Evolutionary conservation across 176 grass and related monocot genomes (phyloP), one percentile per base, ranked within the genome.

Genomic region (Triticum timopheevii): DNA sequence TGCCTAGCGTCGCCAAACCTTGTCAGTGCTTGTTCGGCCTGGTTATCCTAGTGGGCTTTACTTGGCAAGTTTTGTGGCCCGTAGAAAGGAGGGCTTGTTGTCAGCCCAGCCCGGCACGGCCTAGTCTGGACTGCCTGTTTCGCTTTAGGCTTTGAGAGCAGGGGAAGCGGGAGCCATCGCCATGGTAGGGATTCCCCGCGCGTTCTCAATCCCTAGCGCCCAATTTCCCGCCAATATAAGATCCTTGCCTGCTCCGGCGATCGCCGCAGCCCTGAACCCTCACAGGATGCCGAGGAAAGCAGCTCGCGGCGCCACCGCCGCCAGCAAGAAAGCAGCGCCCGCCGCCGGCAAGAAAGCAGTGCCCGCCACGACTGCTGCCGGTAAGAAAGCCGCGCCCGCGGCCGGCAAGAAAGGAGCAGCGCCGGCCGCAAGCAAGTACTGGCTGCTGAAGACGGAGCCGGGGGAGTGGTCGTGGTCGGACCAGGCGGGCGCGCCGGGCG

Each of bases 391-490:
- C 8, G 49, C 68, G 11, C 1, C 66, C 34, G 27, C 27, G 28
- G 5, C 40, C 58, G 0, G 70, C 44, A 47, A 47, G 44, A 17
- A 0, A 54, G 3, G 11, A 45, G 19, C 54, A 22, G 54, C 19
- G 30, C 4, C 72, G 0, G n/a, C 40, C 13, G 42, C 23, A 7
- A 12, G 34, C 62, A 17, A 84, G 24, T 90, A 92, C 79, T 98
- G 93, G 93, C 76, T 98, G 16, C 84, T 98, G 30, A 98, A 94
- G 93, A 92, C 90, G 63, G 96, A 95, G 77, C 96, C 92, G 7
- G 75, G 83, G 10, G 92, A 98, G 78, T 98, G 96, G 96, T 98
- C 96, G 22, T 95, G 96, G 96, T 88, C 93, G 47, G 84, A 95
- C 83, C 96, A 98, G 93, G 88, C 61, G 20, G 13, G 36, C 7